Evolutionary conservation across 1,284 basidiomycete genomes (phyloP).

Genomic region (Volvariella volvacea): DNA sequence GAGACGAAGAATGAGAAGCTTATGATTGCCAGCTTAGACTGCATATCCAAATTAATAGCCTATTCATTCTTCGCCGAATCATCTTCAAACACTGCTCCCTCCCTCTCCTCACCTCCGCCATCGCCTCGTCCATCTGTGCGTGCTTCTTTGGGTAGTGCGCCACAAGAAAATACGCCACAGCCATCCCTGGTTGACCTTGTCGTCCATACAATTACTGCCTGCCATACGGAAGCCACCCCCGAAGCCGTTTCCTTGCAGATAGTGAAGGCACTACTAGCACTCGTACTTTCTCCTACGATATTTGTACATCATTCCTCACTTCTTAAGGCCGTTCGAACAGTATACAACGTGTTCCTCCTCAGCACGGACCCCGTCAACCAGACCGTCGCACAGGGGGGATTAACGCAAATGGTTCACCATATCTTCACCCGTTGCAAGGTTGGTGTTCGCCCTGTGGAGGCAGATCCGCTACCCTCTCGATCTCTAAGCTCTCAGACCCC

Average conservation of each 20-base stretch:
- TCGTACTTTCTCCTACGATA: constrained; percentile 81
- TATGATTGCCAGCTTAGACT: constrained; percentile 92
- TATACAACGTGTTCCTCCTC: constrained; percentile 94
- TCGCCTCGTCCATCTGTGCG: constrained; percentile 52
- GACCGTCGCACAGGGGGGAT: constrained; percentile 92
- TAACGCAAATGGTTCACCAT: constrained; percentile 96
- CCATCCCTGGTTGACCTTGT: constrained; percentile 85
- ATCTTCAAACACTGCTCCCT: constrained; percentile 19
- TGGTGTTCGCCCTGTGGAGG: neutral
- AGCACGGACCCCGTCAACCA: constrained; percentile 89
- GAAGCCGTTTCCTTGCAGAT: constrained; percentile 91
- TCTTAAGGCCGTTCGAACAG: constrained; percentile 90
- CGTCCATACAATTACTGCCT: constrained; percentile 89
- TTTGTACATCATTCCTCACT: constrained; percentile 91
- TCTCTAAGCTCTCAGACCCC: neutral
- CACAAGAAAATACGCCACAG: constrained; percentile 45
- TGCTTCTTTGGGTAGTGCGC: constrained; percentile 34
- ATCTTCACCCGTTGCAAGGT: constrained; percentile 75
- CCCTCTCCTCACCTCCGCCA: constrained; percentile 59
- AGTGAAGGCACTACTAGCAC: constrained; percentile 85
- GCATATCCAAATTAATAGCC: constrained; percentile 92
- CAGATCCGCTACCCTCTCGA: neutral
- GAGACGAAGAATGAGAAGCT: constrained; percentile 89
- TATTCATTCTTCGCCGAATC: constrained; percentile 89
- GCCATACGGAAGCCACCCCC: constrained; percentile 82